Percentiles rank a stretch among this genome's conserved stretches.
Evolutionary conservation across 1,139 yeast genomes (phyloP).

Genomic region (Zygoascus meyerae): DNA sequence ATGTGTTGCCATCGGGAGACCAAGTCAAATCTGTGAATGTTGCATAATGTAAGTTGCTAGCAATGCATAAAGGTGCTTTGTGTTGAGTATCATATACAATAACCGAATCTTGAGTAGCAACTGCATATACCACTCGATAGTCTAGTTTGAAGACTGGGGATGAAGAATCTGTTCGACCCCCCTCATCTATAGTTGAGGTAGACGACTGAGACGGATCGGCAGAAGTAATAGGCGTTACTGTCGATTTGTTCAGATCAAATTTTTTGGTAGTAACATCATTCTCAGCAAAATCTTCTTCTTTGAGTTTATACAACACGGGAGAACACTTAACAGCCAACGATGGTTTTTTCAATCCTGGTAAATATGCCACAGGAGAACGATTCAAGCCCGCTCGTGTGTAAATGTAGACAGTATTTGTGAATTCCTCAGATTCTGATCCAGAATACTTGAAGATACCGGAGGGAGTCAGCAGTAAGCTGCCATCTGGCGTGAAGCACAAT

Average conservation of each 20-base stretch:
- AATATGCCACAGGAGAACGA: slow-evolving; percentile 63
- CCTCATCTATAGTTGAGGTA: background rate
- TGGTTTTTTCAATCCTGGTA: slow-evolving; percentile 78
- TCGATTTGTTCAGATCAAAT: slow-evolving; percentile 9
- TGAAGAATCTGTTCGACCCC: slow-evolving; percentile 4
- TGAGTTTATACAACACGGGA: slow-evolving; percentile 52
- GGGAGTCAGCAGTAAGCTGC: slow-evolving; percentile 71
- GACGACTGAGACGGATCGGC: background rate
- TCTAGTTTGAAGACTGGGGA: slow-evolving; percentile 48
- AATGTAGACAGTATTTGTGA: slow-evolving; percentile 65
- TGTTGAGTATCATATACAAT: slow-evolving; percentile 74
- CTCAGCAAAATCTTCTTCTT: slow-evolving; percentile 16
- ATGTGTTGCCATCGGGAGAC: slow-evolving; percentile 67
- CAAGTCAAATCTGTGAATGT: slow-evolving; percentile 84
- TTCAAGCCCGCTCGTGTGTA: slow-evolving; percentile 66
- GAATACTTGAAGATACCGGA: slow-evolving; percentile 58
- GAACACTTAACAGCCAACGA: slow-evolving; percentile 77
- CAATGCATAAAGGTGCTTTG: slow-evolving; percentile 61
- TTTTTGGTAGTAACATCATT: background rate
- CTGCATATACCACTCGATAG: slow-evolving; percentile 81
- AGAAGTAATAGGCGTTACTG: background rate
- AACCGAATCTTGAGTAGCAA: slow-evolving; percentile 89
- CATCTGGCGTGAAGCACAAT: slow-evolving; percentile 84
- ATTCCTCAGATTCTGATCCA: slow-evolving; percentile 31
- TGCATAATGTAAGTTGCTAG: slow-evolving; percentile 78